These are phyloP conservation scores for Barnettozyma populi DNA, from an alignment of 805 yeast species.

Conservation along the genomic window DNA sequence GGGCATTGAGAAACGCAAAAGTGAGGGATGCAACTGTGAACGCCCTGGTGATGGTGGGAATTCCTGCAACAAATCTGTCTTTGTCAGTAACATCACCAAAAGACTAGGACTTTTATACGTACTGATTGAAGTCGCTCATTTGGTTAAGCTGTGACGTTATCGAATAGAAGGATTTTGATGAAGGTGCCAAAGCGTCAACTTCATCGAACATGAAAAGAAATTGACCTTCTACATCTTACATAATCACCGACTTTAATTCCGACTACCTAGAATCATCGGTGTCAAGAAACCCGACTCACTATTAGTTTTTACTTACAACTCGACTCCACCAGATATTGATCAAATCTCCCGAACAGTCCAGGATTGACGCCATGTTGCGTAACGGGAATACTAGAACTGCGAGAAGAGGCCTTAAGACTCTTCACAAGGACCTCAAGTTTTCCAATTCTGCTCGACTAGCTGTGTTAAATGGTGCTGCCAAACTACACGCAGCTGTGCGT, in stretches of 20 bases:
- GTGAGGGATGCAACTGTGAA: constrained; percentile 46
- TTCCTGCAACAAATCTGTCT: constrained; percentile 34
- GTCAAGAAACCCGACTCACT: too few relatives aligned
- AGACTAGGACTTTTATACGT: neutral
- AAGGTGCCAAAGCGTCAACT: neutral
- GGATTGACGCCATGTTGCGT: neutral
- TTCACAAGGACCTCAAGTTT: constrained; percentile 89
- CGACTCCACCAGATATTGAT: too few relatives aligned
- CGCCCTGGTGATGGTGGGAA: constrained; percentile 57
- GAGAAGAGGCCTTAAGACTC: constrained; percentile 19
- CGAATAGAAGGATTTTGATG: neutral
- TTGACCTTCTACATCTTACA: neutral
- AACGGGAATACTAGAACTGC: too few relatives aligned
- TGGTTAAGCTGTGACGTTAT: neutral
- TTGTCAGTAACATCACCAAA: neutral
- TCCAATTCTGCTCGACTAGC: constrained; percentile 98
- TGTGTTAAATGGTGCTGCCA: constrained; percentile 86
- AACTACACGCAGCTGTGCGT: constrained; percentile 92
- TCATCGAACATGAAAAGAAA: neutral
- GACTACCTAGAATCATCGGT: neutral
- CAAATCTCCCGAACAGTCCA: neutral
- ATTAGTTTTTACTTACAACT: too few relatives aligned
- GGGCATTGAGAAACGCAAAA: constrained; percentile 36
- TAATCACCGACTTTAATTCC: neutral
- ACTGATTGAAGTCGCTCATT: constrained; percentile 4